Evolutionary conservation across 2,329 filamentous ascomycete species (phyloP).

Genomic region (Keithomyces neogunnii): DNA sequence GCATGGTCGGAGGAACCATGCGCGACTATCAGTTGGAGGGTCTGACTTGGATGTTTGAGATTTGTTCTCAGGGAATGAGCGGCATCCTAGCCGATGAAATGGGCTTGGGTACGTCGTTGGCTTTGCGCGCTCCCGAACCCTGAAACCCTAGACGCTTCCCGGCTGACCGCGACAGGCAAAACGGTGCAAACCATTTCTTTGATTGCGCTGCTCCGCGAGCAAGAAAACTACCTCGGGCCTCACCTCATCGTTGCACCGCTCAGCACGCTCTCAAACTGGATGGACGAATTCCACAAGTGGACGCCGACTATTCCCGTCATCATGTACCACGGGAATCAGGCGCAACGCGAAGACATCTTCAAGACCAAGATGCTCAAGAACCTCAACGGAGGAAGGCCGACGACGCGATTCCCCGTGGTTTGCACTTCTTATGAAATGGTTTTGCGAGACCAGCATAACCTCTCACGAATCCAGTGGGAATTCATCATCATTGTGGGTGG

Average conservation of each 20-base stretch:
- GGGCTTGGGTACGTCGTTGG: slow-evolving; percentile 54
- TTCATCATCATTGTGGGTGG: slow-evolving; percentile 81
- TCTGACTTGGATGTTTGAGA: slow-evolving; percentile 90
- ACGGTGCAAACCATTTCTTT: slow-evolving; percentile 86
- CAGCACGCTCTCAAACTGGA: slow-evolving; percentile 92
- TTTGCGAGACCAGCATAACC: slow-evolving; percentile 74
- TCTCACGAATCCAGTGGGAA: slow-evolving; percentile 85
- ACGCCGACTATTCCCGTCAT: slow-evolving; percentile 80
- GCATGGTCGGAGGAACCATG: slow-evolving; percentile 84
- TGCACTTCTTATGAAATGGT: slow-evolving; percentile 97
- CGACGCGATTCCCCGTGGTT: slow-evolving; percentile 73
- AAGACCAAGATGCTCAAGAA: slow-evolving; percentile 61
- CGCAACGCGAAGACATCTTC: slow-evolving; percentile 69
- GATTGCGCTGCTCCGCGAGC: slow-evolving; percentile 78
- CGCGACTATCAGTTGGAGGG: slow-evolving; percentile 90
- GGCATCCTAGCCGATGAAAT: slow-evolving; percentile 92
- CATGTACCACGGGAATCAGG: slow-evolving; percentile 80
- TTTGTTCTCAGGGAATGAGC: slow-evolving; percentile 70
- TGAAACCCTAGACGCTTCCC: too few relatives aligned
- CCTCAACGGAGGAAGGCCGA: slow-evolving; percentile 51
- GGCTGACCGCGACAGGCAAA: slow-evolving; percentile 50
- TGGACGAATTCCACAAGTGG: slow-evolving; percentile 88
- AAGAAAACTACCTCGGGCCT: slow-evolving; percentile 73
- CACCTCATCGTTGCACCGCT: slow-evolving; percentile 86
- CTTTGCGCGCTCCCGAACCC: too few relatives aligned